Evolutionary conservation across 768 basidiomycete species (phyloP).

Genomic region (Tylopilus rubrobrunneus): DNA sequence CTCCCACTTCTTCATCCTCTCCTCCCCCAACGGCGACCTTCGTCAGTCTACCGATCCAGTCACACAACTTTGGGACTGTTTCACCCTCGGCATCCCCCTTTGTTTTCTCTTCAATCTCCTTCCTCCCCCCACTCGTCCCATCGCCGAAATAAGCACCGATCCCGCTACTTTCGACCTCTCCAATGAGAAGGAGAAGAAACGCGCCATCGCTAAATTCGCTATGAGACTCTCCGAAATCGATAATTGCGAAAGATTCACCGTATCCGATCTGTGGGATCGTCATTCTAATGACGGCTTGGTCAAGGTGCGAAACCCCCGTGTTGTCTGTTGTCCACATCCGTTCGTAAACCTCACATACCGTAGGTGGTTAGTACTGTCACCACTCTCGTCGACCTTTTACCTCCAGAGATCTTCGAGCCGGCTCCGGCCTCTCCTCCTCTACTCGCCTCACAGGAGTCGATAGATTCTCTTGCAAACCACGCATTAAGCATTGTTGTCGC

Average conservation of each 20-base stretch:
- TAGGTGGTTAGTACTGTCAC: conserved; percentile 91
- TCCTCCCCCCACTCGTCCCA: conserved; percentile 41
- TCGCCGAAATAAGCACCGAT: conserved; percentile 60
- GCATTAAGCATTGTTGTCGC: conserved; percentile 37
- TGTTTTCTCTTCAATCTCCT: conserved; percentile 96
- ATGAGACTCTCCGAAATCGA: conserved; percentile 77
- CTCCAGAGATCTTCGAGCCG: conserved; percentile 63
- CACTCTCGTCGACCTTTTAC: conserved; percentile 74
- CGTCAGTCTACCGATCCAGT: conserved; percentile 89
- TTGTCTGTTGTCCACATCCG: background rate
- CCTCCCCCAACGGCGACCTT: conserved; percentile 50
- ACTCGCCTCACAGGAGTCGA: conserved; percentile 53
- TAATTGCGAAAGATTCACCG: conserved; percentile 79
- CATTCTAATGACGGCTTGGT: conserved; percentile 93
- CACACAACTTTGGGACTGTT: conserved; percentile 90
- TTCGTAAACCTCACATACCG: background rate
- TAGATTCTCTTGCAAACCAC: conserved; percentile 53
- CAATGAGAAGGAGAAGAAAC: conserved; percentile 84
- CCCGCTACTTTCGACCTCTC: conserved; percentile 59
- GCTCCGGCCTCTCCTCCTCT: conserved; percentile 56
- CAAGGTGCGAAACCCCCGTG: conserved; percentile 56
- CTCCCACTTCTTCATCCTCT: conserved; percentile 61
- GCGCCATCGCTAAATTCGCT: conserved; percentile 85
- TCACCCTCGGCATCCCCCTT: conserved; percentile 88
- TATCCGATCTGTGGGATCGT: conserved; percentile 86